These are phyloP conservation scores for Pestalotiopsis sp. DNA, from an alignment of 2,329 filamentous ascomycete species.

Conservation along the genomic window DNA sequence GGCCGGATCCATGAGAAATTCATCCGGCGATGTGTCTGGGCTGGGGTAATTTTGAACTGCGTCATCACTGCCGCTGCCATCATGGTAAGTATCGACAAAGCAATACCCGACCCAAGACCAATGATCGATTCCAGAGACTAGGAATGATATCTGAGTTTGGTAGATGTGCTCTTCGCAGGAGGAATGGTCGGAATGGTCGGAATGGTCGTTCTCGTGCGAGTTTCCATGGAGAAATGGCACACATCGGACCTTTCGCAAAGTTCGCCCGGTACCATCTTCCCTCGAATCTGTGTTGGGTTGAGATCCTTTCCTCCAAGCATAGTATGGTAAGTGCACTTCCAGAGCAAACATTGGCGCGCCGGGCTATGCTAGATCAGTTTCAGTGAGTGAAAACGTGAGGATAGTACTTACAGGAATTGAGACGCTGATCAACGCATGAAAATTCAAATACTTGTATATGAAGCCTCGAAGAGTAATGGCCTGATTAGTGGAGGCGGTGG, in stretches of 20 bases:
- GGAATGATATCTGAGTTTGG: background rate
- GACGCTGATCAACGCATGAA: background rate
- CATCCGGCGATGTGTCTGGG: background rate
- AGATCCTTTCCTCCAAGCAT: conserved; percentile 1
- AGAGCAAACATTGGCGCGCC: background rate
- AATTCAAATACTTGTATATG: background rate
- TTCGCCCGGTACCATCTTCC: background rate
- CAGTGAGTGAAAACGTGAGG: background rate
- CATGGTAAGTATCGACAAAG: background rate
- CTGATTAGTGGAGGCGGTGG: background rate
- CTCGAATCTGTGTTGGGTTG: background rate
- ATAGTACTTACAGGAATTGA: background rate
- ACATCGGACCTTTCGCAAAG: background rate
- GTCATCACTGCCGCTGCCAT: background rate
- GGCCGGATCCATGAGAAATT: background rate
- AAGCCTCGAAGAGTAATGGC: background rate
- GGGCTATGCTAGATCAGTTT: background rate
- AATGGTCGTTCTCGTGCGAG: too few species aligned
- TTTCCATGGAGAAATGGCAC: background rate
- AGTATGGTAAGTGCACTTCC: background rate
- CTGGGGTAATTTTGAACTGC: background rate
- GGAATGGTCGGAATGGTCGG: background rate
- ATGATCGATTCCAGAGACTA: background rate
- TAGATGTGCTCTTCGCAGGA: background rate
- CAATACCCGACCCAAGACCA: background rate